Evolutionary conservation across 2,329 filamentous ascomycete genomes (phyloP).

Genomic region (Penicillium freii): DNA sequence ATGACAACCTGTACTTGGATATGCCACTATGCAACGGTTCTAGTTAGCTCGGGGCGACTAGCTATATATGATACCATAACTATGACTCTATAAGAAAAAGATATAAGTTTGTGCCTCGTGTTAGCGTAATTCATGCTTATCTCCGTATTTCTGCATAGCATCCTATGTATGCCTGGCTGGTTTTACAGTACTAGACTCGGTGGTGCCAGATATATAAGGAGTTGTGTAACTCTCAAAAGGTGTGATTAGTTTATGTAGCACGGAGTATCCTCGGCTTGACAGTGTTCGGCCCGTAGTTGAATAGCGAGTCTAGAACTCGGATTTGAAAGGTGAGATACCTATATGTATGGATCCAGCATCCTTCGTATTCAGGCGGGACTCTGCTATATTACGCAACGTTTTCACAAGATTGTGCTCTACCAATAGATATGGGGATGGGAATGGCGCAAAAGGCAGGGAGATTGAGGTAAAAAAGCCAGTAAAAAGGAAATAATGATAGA

Average conservation of each 20-base stretch:
- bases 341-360: too few relatives aligned
- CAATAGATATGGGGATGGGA: neutral
- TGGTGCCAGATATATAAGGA: neutral
- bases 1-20: neutral
- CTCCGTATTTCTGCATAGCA: neutral
- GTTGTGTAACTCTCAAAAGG: neutral
- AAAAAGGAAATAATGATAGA: neutral
- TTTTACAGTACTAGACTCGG: neutral
- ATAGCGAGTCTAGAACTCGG: neutral
- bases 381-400: too few relatives aligned
- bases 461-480: neutral
- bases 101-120: neutral
- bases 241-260: neutral
- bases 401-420: neutral
- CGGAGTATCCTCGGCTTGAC: neutral
- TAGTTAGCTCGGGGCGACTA: neutral
- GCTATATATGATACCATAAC: neutral
- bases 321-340: too few relatives aligned
- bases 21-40: neutral
- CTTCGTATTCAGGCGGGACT: too few relatives aligned
- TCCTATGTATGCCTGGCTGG: neutral
- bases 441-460: neutral
- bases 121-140: neutral
- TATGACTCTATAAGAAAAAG: too few relatives aligned
- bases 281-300: neutral